A percentile compares a stretch with the other conserved stretches of the same genome.
Conservation (phyloP, 2,329 filamentous ascomycete genomes). For the Fusarium tuaranense region DNA sequence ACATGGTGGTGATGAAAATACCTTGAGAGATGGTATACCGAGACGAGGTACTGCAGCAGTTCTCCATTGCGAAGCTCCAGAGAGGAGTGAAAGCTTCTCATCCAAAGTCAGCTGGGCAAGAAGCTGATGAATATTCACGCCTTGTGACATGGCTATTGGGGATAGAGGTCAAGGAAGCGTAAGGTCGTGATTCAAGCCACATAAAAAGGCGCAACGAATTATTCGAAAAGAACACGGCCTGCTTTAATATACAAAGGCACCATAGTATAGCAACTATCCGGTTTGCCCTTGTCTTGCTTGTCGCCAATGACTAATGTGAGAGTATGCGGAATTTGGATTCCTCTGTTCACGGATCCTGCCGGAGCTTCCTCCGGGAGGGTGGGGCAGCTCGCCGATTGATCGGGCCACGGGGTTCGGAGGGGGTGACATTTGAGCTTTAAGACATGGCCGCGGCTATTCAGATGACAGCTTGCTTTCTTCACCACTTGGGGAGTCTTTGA, state of each 20-base stretch:
- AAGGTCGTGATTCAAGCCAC: neutral
- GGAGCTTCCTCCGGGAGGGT: constrained; percentile 21
- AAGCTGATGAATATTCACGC: neutral
- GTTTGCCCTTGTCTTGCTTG: neutral
- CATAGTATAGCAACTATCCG: neutral
- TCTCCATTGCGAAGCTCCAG: neutral
- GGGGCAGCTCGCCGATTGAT: constrained; percentile 26
- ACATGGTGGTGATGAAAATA: neutral
- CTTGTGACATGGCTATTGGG: neutral
- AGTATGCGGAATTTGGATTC: neutral
- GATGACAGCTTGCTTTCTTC: neutral
- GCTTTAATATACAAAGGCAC: neutral
- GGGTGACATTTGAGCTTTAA: neutral
- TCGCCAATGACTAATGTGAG: neutral
- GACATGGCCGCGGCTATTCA: neutral
- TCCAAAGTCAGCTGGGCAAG: neutral
- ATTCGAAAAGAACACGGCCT: neutral
- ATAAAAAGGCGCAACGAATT: neutral
- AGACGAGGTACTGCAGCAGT: neutral
- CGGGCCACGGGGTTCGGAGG: constrained; percentile 18
- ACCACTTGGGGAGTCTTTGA: neutral
- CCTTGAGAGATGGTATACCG: neutral
- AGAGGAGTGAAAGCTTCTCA: neutral
- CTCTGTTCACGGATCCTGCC: constrained; percentile 22
- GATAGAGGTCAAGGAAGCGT: neutral